Evolutionary conservation across 495 filamentous ascomycete genomes (phyloP), one percentile per base, ranked within the genome.

Genomic region (Darksidea phi): DNA sequence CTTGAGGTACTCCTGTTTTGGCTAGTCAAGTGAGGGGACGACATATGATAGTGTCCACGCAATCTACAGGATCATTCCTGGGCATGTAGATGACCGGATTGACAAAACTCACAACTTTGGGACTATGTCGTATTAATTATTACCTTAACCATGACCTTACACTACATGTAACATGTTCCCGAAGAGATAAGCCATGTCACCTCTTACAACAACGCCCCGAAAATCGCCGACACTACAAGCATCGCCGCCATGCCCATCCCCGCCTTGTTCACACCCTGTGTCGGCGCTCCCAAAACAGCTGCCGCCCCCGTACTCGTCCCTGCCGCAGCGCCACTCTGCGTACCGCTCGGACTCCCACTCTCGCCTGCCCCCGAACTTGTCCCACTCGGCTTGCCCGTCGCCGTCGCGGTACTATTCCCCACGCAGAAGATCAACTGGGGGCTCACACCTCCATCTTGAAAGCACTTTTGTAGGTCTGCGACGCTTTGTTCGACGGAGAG

Each of bases 241-340:
- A 63, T 32, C 15, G 25, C 59, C 20, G 56, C 41, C 52, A 63
- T 50, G 10, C 51, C 59, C 20, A 63, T n/a, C 1, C 59, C 59
- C 13, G 59, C 52, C 26, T 63, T 63, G 6, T 38, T 55, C 20
- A 57, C 46, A n/a, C 59, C 43, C 25, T 56, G 46, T 20, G 4
- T 7, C 11, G 13, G 11, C 42, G 56, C 12, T 4, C 21, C 13
- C 18, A 42, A 2, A 10, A 7, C 54, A 20, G 47, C 25, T 17
- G 48, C 54, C 17, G 53, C 54, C 47, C 61, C 54, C n/a, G 36
- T 43, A 4, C 24, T 18, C 12, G 45, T 24, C 6, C n/a, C 28
- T 24, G 36, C 34, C 21, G 53, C 18, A 15, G 28, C 37, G 12
- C 52, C 52, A n/a, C 51, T 56, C 18, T 21, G 8, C 23, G 32